Evolutionary conservation across 2,329 filamentous ascomycete genomes (phyloP).

Genomic region (Akanthomyces dipterigenus): DNA sequence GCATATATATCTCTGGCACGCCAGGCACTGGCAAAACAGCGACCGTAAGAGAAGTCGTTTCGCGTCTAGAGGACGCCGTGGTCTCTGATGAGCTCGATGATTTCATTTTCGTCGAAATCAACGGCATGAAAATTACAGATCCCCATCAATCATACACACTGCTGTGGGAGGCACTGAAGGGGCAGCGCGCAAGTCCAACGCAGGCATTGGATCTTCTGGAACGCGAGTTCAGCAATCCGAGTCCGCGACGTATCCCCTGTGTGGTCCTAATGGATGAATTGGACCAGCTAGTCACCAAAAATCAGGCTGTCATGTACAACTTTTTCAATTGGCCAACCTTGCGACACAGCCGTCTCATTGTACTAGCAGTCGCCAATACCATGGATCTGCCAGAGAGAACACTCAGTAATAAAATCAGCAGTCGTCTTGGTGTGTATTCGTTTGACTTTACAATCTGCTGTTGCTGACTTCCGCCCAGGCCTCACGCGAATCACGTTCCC

Average conservation of each 20-base stretch:
- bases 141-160: slow-evolving; percentile 93
- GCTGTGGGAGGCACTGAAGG: slow-evolving; percentile 92
- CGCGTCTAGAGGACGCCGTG: slow-evolving; percentile 81
- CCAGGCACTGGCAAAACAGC: slow-evolving; percentile 97
- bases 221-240: slow-evolving; percentile 86
- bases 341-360: slow-evolving; percentile 85
- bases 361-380: slow-evolving; percentile 94
- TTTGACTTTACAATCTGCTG: neutral
- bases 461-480: slow-evolving; percentile 34
- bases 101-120: slow-evolving; percentile 99
- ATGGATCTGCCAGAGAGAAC: slow-evolving; percentile 98
- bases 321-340: slow-evolving; percentile 99
- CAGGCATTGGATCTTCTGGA: slow-evolving; percentile 89
- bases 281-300: slow-evolving; percentile 94
- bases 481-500: slow-evolving; percentile 94
- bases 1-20: slow-evolving; percentile 98
- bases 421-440: slow-evolving; percentile 55
- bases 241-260: slow-evolving; percentile 83
- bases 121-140: slow-evolving; percentile 99
- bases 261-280: slow-evolving; percentile 98
- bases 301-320: slow-evolving; percentile 99
- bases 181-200: slow-evolving; percentile 83
- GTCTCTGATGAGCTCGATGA: slow-evolving; percentile 88
- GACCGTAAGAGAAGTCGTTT: slow-evolving; percentile 90
- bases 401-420: slow-evolving; percentile 96